Evolutionary conservation across 75 land plant genomes (phyloP), one percentile per base, ranked within the genome.

Genomic region (Pseudotsuga menziesii): DNA sequence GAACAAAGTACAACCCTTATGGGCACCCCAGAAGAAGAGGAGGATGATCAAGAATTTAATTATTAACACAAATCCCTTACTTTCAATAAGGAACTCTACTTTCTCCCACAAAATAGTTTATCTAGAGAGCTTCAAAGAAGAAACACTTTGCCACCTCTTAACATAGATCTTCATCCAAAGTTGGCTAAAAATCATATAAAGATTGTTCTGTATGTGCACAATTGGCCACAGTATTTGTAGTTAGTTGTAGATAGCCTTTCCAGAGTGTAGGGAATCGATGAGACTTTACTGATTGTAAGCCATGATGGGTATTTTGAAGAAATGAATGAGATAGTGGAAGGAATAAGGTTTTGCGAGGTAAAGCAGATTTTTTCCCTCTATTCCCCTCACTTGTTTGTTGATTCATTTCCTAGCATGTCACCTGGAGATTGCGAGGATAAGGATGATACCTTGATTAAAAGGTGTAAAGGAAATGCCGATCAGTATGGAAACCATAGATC

Each of bases 261-360:
- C 1, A 58, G 76, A 14, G 98, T 97, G 3, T 83, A 79, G 23
- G 99, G 99, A 14, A 97, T 97, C 60, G 76, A 84, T 17, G 99
- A 97, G 79, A 96, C 98, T 52, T 69, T 94, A 63, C 79, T 97
- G 35, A 80, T 97, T 61, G 96, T 97, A 60, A 97, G 99, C 76
- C 99, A 97, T 73, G 99, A 97, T 86, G 99, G 99, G 64, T 97
- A 87, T 75, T 97, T 89, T 76, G 82, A 85, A 20, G 99, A 94
- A 58, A 97, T 97, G 96, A 90, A 94, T 52, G 41, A 83, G 74
- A 88, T 97, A 58, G 82, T 97, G 4, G 87, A 92, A 35, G 70
- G 83, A 1, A 89, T 97, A 36, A 81, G 78, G 58, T 97, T 96
- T 79, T 96, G 99, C 80, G 94, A 92, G 83, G 99, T 97, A 57